These are phyloP conservation scores for Falciphora oryzae DNA, from an alignment of 2,329 filamentous ascomycete genomes.

Conservation along the genomic window DNA sequence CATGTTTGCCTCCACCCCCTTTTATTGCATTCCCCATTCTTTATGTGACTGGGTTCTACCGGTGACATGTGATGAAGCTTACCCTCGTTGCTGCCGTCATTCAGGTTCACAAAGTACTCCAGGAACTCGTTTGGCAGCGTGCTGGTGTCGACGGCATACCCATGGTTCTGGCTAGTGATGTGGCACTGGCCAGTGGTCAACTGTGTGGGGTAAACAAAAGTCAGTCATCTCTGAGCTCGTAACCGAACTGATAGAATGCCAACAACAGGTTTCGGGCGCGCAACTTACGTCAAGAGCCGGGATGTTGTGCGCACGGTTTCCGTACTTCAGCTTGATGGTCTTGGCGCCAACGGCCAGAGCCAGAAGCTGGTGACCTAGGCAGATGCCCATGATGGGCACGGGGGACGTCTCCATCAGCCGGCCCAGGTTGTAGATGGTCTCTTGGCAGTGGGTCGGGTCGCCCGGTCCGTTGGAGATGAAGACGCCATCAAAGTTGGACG, in stretches of 20 bases:
- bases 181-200: conserved; percentile 95
- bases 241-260: neutral
- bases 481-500: conserved; percentile 94
- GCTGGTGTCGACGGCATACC: conserved; percentile 84
- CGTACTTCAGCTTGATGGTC: conserved; percentile 98
- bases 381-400: conserved; percentile 95
- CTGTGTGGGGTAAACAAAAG: conserved; percentile 7
- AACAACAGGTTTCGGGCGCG: neutral
- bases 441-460: conserved; percentile 93
- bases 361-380: conserved; percentile 92
- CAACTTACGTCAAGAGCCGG: conserved; percentile 66
- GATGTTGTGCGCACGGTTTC: conserved; percentile 98
- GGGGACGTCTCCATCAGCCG: conserved; percentile 88
- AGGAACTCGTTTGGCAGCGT: conserved; percentile 85
- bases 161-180: conserved; percentile 98
- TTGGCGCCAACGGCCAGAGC: conserved; percentile 81
- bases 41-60: neutral
- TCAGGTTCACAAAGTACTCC: conserved; percentile 98
- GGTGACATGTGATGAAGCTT: conserved; percentile 16
- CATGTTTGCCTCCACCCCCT: neutral
- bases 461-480: conserved; percentile 99
- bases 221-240: neutral
- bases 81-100: conserved; percentile 95
- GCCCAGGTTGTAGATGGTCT: conserved; percentile 86
- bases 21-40: neutral